Evolutionary conservation across 2,329 filamentous ascomycete species (phyloP), one percentile per base, ranked within the genome.

Genomic region (Aspergillus glaucus): DNA sequence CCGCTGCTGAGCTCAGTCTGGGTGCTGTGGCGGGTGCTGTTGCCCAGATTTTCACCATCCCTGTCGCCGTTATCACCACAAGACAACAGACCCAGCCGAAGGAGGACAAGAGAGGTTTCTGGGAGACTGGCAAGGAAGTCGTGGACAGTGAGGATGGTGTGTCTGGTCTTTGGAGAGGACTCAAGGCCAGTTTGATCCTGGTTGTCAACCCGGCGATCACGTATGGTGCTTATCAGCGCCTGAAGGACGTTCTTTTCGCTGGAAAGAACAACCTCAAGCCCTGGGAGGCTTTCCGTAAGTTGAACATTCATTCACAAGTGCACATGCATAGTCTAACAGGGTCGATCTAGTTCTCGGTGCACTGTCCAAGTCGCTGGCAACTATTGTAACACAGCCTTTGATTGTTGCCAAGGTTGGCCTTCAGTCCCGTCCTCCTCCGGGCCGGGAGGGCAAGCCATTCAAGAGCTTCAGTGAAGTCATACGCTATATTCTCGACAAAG

Each of bases 321-420:
- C 34, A 9, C 6, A 7, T 36, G n/a, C 15, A 36, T 17, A 36
- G 15, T 36, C 37, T 40, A 40, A 40, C 12, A 40, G 9, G 9
- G 3, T 40, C 37, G 1, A 9, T 32, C 14, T 50, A 93, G 90
- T 94, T 24, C 82, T 98, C 45, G 93, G 93, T 52, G 90, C 93
- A 41, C 80, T 94, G 71, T 97, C 92, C 45, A 98, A 98, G 72
- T 81, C 88, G 5, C 72, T 97, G 51, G 93, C 93, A 46, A 98
- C 93, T 0, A 84, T 98, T 56, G 84, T 79, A 47, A 98, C 93
- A 6, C 93, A 98, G 67, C 93, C 93, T 12, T 78, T 98, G 48
- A 98, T 98, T 61, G 92, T 98, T 52, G 93, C 93, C 54, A 98
- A 98, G 74, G 93, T 98, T 52, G 91, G 93, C 45, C 76, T 98